Evolutionary conservation across 805 yeast genomes (phyloP), one percentile per base, ranked within the genome.

Genomic region (Deakozyma indianensis): DNA sequence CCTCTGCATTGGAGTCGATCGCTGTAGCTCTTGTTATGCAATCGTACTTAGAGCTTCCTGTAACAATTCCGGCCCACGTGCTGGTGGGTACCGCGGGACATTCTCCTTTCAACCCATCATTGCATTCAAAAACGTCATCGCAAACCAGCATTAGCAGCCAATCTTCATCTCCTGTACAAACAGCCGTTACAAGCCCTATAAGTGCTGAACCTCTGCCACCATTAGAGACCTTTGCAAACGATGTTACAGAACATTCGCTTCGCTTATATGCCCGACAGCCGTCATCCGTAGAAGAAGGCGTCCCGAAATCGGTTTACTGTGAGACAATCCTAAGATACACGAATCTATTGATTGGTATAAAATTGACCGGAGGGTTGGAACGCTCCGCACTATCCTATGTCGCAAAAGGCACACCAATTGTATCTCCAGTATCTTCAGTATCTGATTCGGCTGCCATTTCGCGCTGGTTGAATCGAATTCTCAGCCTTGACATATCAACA

Each of bases 1-100:
- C 81, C 0, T 80, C 90, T 23, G 77, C 95, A 0, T 58, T 90
- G n/a, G 96, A 87, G 53, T 85, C 88, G 0, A 64, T 87, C 9
- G 82, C 81, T 0, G 76, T 84, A 1, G 74, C 83, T 48, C 59
- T 81, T 35, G 59, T 81, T 3, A 60, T 87, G 45, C 65, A 84
- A 43, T 69, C 80, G 11, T 77, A 68, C 53, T 59, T 80, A 15
- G 77, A 72, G 23, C 64, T 69, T 2, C 72, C 78, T 0, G 72
- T 70, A 47, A 45, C 57, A 0, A 52, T 62, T 11, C 69, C 70
- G 1, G 45, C 57, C 2, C 50, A 53, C 0, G 59, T 57, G 4
- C 49, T 56, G 3, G 21, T 47, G 9, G 41, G 54, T n/a, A 38
- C 41, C 9, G 48, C 43, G n/a, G n/a, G n/a, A n/a, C 46, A 35